Conservation (phyloP, 108 stramenopile genomes). For the Chaetoceros muelleri region DNA sequence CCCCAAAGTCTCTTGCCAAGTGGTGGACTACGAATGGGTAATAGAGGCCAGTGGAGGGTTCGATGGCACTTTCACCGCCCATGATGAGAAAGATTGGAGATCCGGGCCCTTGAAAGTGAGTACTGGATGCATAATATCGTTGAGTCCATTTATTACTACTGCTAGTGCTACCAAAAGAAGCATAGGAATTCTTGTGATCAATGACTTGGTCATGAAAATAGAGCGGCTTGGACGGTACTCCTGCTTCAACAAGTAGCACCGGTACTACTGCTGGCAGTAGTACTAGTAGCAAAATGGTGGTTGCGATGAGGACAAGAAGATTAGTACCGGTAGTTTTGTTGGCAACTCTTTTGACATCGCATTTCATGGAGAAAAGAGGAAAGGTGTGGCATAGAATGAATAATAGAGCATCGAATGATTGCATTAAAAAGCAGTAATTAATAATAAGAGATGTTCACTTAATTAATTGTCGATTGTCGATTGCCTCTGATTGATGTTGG, state of each 20-base stretch:
- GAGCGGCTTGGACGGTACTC: neutral
- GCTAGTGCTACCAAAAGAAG: too few relatives aligned
- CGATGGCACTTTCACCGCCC: conserved; percentile 63
- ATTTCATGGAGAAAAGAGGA: too few relatives aligned
- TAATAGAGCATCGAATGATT: too few relatives aligned
- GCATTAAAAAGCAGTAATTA: too few relatives aligned
- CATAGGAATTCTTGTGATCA: conserved; percentile 8
- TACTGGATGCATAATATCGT: conserved; percentile 39
- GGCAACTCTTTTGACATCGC: too few relatives aligned
- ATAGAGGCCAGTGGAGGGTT: conserved; percentile 25
- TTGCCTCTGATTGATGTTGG: too few relatives aligned
- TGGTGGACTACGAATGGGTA: conserved; percentile 60
- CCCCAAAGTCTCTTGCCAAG: conserved; percentile 52
- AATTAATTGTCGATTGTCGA: too few relatives aligned
- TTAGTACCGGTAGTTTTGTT: neutral
- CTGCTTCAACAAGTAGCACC: neutral
- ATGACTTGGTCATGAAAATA: conserved; percentile 5
- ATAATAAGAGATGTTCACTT: too few relatives aligned
- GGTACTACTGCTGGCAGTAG: too few relatives aligned
- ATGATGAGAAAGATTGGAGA: conserved; percentile 62
- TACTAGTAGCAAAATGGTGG: too few relatives aligned
- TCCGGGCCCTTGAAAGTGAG: conserved; percentile 58
- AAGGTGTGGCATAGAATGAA: too few relatives aligned
- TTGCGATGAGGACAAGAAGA: neutral
- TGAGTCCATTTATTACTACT: conserved; percentile 33